These are phyloP conservation scores for Pterocarpus macrocarpus DNA, from an alignment of 306 rosid genomes.

Conservation along the genomic window DNA sequence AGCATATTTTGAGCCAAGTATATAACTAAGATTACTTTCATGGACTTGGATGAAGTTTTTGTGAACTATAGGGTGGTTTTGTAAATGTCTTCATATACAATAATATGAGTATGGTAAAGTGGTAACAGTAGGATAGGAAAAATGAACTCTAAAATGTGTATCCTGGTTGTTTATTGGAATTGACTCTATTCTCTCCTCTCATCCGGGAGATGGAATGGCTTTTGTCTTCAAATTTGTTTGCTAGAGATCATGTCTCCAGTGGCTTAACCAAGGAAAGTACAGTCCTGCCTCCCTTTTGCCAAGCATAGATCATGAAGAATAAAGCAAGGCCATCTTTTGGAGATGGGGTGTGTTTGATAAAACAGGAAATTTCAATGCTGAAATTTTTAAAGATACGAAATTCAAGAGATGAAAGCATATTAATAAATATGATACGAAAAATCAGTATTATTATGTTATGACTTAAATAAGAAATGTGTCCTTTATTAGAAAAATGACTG, in stretches of 20 bases:
- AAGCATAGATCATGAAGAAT: background rate
- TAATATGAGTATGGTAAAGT: constrained; percentile 19
- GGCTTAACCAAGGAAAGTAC: too few species aligned
- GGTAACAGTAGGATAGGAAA: constrained; percentile 42
- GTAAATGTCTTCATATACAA: constrained; percentile 56
- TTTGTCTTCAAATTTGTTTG: constrained; percentile 10
- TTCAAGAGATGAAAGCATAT: background rate
- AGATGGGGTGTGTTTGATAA: background rate
- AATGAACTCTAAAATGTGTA: constrained; percentile 19
- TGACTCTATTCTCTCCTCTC: constrained; percentile 1
- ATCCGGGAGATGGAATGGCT: constrained; percentile 22
- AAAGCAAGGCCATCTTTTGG: background rate
- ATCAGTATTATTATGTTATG: too few species aligned
- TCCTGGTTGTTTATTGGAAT: constrained; percentile 1
- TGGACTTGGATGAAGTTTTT: constrained; percentile 41
- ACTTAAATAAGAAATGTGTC: too few species aligned
- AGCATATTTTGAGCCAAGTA: constrained; percentile 56
- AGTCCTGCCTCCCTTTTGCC: background rate
- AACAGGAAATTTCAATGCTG: background rate
- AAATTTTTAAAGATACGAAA: background rate
- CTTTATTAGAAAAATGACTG: too few species aligned
- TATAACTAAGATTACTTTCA: constrained; percentile 21
- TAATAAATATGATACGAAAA: too few species aligned
- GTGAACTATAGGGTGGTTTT: constrained; percentile 50
- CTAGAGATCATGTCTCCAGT: background rate